Conservation (phyloP, 176 grass and related monocot species). For the Chrysopogon serrulatus region DNA sequence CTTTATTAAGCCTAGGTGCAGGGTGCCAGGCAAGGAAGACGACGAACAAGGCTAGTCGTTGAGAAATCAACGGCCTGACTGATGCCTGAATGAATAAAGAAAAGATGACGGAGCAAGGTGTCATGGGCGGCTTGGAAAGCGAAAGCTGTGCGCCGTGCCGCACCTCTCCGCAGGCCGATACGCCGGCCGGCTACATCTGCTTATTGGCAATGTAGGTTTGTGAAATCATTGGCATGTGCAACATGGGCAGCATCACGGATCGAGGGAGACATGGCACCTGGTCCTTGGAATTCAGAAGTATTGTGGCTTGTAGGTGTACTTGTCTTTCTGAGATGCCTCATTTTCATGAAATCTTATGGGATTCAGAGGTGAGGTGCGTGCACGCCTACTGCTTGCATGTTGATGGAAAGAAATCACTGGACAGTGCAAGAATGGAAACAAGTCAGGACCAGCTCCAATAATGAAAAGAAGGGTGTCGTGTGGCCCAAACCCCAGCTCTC, state of each 20-base stretch:
- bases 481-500: too few relatives aligned
- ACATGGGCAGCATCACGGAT: background rate
- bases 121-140: background rate
- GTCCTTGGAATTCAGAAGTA: background rate
- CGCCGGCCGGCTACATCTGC: background rate
- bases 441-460: too few relatives aligned
- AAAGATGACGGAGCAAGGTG: too few relatives aligned
- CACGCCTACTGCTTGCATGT: background rate
- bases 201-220: background rate
- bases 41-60: background rate
- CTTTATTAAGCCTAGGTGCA: background rate
- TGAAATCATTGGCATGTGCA: background rate
- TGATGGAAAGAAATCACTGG: too few relatives aligned
- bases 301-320: background rate
- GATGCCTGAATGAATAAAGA: too few relatives aligned
- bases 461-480: too few relatives aligned
- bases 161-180: background rate
- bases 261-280: conserved; percentile 1
- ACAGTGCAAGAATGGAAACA: too few relatives aligned
- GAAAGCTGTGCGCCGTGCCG: background rate
- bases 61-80: background rate
- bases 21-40: background rate
- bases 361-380: background rate
- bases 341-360: background rate
- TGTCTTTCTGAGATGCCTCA: background rate